Evolutionary conservation across 805 yeast species (phyloP), one percentile per base, ranked within the genome.

Genomic region (Metschnikowia cerradonensis): DNA sequence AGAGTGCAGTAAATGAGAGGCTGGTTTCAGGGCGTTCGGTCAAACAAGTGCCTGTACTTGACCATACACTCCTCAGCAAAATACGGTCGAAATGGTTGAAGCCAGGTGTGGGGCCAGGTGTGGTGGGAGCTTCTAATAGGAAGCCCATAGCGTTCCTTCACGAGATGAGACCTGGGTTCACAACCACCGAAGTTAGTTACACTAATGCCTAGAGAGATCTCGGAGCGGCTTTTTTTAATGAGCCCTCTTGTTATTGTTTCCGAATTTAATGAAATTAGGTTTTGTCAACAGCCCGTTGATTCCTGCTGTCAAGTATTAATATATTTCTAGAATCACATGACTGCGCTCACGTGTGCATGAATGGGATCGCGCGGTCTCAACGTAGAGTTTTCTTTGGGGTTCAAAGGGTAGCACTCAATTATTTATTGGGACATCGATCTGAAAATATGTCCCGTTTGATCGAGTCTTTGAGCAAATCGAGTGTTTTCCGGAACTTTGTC

Each of bases 141-240:
- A 32, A 44, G 41, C 44, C 53, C 13, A 50, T 50, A 41, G 30
- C 50, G 41, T 52, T 48, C 30, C 47, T 53, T 10, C 49, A 46
- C 23, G 52, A 50, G 36, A 50, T 53, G 53, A 42, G 46, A 26
- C 56, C 56, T 8, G 56, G 52, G 3, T 38, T 49, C 14, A 41
- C 52, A 20, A 53, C 56, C 30, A 53, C 56, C 13, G 53, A 53
- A 32, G 41, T 53, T 10, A 53, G 56, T 41, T 38, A 31, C 40
- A 44, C 40, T 11, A 34, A 35, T 44, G 47, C 40, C 17, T 44
- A 15, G 17, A 3, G 17, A n/a, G 8, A 14, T 10, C 30, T 22
- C 10, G 32, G 15, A 8, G 30, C 4, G 4, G 30, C 11, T 10
- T 26, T 3, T 26, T 26, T 26, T 8, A 8, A 23, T 23, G 30